These are phyloP conservation scores for Cinnamomum micranthum DNA, from an alignment of 164 flowering plant species.

Conservation along the genomic window DNA sequence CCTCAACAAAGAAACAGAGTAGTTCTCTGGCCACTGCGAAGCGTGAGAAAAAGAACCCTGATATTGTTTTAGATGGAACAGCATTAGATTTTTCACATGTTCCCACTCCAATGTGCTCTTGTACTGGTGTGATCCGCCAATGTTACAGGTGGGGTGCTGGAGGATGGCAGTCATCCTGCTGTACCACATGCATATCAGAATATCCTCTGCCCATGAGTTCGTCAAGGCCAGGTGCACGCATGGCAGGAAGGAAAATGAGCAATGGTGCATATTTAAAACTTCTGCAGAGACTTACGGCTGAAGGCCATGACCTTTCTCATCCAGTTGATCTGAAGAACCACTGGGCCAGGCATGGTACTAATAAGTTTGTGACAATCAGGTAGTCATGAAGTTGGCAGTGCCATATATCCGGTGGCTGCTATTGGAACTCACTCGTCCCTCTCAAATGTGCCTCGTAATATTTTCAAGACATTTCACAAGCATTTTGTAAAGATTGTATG, in stretches of 20 bases:
- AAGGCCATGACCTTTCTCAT: constrained; percentile 43
- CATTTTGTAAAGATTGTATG: constrained; percentile 11
- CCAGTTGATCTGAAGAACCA: constrained; percentile 52
- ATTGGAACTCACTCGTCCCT: background rate
- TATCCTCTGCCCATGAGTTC: constrained; percentile 53
- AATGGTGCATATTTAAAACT: constrained; percentile 53
- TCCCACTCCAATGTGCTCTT: constrained; percentile 46
- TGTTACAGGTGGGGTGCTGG: constrained; percentile 60
- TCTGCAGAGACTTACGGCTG: constrained; percentile 36
- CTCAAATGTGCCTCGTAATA: background rate
- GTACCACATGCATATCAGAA: constrained; percentile 46
- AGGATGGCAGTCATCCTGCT: constrained; percentile 65
- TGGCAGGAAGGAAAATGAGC: constrained; percentile 63
- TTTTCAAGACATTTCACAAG: constrained; percentile 4
- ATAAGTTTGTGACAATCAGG: constrained; percentile 56
- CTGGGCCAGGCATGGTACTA: constrained; percentile 63
- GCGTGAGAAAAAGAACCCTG: constrained; percentile 34
- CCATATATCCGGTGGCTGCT: background rate
- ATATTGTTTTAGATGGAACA: constrained; percentile 19
- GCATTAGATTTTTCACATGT: constrained; percentile 32
- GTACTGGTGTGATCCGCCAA: constrained; percentile 38
- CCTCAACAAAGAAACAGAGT: constrained; percentile 23
- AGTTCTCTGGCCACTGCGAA: constrained; percentile 18
- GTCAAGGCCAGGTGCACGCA: constrained; percentile 47
- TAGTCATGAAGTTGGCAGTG: constrained; percentile 13